These are phyloP conservation scores for Monosporozyma aquatica DNA, from an alignment of 805 yeast species.

Conservation along the genomic window DNA sequence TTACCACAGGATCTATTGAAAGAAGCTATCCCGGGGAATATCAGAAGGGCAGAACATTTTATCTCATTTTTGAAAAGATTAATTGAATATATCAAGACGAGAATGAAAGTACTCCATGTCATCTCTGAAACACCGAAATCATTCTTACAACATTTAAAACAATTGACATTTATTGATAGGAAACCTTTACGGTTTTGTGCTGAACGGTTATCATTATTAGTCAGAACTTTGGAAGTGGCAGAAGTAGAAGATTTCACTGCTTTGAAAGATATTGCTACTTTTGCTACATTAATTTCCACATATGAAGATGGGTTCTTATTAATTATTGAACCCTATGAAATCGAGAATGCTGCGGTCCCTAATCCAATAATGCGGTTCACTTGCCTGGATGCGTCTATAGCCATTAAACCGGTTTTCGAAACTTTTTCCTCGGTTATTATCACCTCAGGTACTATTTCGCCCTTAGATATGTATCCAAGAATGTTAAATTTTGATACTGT, in stretches of 20 bases:
- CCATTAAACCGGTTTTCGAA: constrained; percentile 94
- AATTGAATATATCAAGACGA: constrained; percentile 86
- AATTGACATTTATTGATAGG: constrained; percentile 81
- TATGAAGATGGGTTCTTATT: constrained; percentile 89
- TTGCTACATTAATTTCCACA: constrained; percentile 92
- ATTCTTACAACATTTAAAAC: constrained; percentile 85
- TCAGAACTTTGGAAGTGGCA: constrained; percentile 76
- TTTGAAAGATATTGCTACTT: constrained; percentile 88
- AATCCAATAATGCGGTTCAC: constrained; percentile 90
- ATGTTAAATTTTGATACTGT: constrained; percentile 93
- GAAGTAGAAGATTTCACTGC: constrained; percentile 91
- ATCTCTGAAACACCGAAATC: constrained; percentile 96
- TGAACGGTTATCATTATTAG: constrained; percentile 79
- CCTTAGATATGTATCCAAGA: constrained; percentile 96
- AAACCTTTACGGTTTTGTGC: constrained; percentile 90
- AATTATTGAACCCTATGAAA: constrained; percentile 91
- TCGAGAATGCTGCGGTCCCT: constrained; percentile 92
- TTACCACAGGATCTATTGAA: constrained; percentile 74
- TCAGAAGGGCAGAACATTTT: constrained; percentile 94
- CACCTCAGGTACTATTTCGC: constrained; percentile 96
- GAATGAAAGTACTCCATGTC: constrained; percentile 96
- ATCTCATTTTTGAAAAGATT: constrained; percentile 86
- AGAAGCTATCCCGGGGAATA: constrained; percentile 96
- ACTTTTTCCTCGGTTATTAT: constrained; percentile 85
- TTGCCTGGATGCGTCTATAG: constrained; percentile 95